Evolutionary conservation across 2,329 filamentous ascomycete genomes (phyloP), one percentile per base, ranked within the genome.

Genomic region (Myotisia sp.): DNA sequence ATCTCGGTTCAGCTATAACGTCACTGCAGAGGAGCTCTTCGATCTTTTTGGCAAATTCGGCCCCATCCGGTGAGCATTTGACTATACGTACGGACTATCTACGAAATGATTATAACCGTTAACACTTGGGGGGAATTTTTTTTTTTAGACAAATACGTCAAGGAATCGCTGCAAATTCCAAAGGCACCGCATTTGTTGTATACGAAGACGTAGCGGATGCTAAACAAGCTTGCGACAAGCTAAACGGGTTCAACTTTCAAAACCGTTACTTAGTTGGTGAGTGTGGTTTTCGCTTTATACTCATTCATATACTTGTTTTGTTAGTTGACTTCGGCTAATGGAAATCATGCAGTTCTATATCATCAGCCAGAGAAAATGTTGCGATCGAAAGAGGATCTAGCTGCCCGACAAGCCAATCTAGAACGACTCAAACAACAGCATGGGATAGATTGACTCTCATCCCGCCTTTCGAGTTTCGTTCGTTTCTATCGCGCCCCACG

Each of bases 201-300:
- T 98, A 94, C 70, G 90, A 95, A 64, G 90, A 98, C 71, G 87
- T 95, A 49, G 81, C 90, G 73, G 90, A 98, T 70, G 86, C 90
- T 48, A 98, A 98, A 68, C 79, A 85, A 64, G 90, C 90, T 55
- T 95, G 90, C 71, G 90, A 98, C 70, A 94, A 95, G 69, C 71
- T 98, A 60, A 98, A 98, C 70, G 90, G 90, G 58, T 98, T 92
- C 76, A 98, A 98, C 69, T 98, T 98, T 63, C 90, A 98, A 69
- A 93, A 87, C 66, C 81, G 90, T 59, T 98, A 98, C 64, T 82
- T 98, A 51, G 90, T 98, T 54, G 85, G 84, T 92, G 74, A 42
- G 83, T 75, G 26, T 16, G 6, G n/a, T 8, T 8, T 6, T 32
- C 8, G 21, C 4, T 14, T 33, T 10, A 33, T 23, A n/a, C n/a